Base-by-base conservation (phyloP, 805 yeast species). In the Lipomyces oligophaga region DNA sequence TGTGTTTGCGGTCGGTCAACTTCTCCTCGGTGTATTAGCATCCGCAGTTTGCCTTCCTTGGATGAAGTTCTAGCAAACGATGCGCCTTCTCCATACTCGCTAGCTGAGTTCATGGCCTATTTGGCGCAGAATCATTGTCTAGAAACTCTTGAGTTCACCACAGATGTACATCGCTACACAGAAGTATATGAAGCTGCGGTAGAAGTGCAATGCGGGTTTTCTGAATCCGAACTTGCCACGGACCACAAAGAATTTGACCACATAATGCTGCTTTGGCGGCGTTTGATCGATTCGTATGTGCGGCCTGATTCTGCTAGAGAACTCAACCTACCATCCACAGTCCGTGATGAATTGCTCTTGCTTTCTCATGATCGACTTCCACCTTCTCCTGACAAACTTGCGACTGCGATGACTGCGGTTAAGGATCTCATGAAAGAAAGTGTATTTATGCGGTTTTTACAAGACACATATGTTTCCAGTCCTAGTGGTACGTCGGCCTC, bases 91-190 rank as follows among this genome's bases (percentile, higher is more conserved):
- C 68, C 68, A 20, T 65, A 51, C 56, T 45, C 61, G 27, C 45
- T 62, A 33, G 28, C 57, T 20, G 60, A 57, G 21, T 65, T 64
- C 44, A 49, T 56, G 32, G 58, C 54, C 8, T 64, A 45, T 36
- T 47, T 64, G 20, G 52, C 57, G n/a, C 60, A 59, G 32, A 56
- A 60, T 28, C 64, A 62, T 45, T 64, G 67, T 24, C 49, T 51
- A 26, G 69, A 65, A 49, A 52, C 57, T 2, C 59, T 65, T 24
- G 66, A 64, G 42, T 65, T 65, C 43, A 41, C 58, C 3, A 31
- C 58, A 36, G 67, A 64, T 40, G 63, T 56, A 24, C 43, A 43
- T 6, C 45, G 60, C 18, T 65, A 65, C 45, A 22, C 35, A 15
- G 40, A 40, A 6, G 41, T 39, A 27, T 58, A 47, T 21, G 22